Percentiles rank a stretch among this genome's conserved stretches.
Evolutionary conservation across 495 filamentous ascomycete species (phyloP).

Genomic region (Neurospora sp.): DNA sequence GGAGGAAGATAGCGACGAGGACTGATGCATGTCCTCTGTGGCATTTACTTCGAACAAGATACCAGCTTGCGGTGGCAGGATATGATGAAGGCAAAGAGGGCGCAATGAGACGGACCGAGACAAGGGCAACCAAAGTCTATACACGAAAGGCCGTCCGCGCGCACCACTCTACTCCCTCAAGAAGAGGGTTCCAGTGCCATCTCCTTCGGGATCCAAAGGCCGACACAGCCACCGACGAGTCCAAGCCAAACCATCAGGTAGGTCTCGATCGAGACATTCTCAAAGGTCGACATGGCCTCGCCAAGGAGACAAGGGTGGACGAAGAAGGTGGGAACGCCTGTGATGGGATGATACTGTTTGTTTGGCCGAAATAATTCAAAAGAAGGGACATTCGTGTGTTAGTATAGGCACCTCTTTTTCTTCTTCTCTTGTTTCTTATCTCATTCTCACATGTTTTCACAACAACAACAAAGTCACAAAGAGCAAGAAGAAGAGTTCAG

Average conservation of each 20-base stretch:
- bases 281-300: conserved; percentile 55
- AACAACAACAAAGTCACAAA: not conserved
- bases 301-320: conserved; percentile 81
- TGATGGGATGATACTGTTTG: conserved; percentile 65
- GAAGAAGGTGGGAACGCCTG: conserved; percentile 64
- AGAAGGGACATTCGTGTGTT: conserved; percentile 15
- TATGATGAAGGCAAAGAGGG: not conserved
- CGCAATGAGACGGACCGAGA: not conserved
- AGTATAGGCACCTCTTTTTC: conserved; percentile 29
- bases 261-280: conserved; percentile 41
- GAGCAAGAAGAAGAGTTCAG: conserved; percentile 17
- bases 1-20: conserved; percentile 59
- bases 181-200: conserved; percentile 29
- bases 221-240: conserved; percentile 61
- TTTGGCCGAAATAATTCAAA: conserved; percentile 16
- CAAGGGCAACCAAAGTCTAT: no score
- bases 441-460: not conserved
- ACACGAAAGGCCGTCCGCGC: no score
- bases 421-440: conserved; percentile 8
- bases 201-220: conserved; percentile 56
- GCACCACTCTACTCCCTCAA: not conserved
- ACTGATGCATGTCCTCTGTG: conserved; percentile 22
- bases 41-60: not conserved
- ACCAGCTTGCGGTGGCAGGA: not conserved
- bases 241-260: conserved; percentile 80